Conservation (phyloP, 2,329 filamentous ascomycete species). For the Penicillium sp. region DNA sequence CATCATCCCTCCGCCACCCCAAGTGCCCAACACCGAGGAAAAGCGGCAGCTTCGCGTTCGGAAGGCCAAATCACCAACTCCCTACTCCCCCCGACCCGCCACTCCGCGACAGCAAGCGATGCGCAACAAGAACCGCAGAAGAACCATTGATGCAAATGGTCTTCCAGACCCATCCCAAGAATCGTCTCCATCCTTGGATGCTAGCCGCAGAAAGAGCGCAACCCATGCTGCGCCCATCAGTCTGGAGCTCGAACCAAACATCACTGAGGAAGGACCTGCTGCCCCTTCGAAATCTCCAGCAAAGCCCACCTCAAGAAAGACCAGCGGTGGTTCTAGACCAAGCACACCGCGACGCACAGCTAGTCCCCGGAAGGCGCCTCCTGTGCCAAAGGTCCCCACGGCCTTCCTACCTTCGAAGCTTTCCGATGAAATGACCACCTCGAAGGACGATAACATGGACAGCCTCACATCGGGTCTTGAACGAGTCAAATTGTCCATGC, state of each 20-base stretch:
- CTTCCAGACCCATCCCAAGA: conserved; percentile 36
- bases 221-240: conserved; percentile 14
- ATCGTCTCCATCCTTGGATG: conserved; percentile 21
- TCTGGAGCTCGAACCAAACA: background rate
- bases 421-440: conserved; percentile 10
- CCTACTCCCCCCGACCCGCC: conserved; percentile 52
- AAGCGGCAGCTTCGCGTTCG: conserved; percentile 68
- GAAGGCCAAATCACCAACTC: conserved; percentile 48
- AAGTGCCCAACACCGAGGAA: conserved; percentile 35
- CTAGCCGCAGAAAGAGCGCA: conserved; percentile 29
- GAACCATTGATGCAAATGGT: conserved; percentile 55
- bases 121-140: conserved; percentile 51
- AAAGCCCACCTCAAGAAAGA: conserved; percentile 55
- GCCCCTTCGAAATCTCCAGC: background rate
- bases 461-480: conserved; percentile 51
- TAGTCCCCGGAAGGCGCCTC: conserved; percentile 38
- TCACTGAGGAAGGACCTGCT: conserved; percentile 9
- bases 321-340: conserved; percentile 50
- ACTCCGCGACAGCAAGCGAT: conserved; percentile 50
- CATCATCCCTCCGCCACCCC: conserved; percentile 3
- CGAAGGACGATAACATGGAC: conserved; percentile 43
- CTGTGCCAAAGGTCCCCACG: conserved; percentile 42
- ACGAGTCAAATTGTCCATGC: conserved; percentile 56
- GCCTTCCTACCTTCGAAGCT: conserved; percentile 25
- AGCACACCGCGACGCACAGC: conserved; percentile 34